phyloP scores from a whole-genome alignment of 2,329 filamentous ascomycete genomes.

The Diaporthe citrichinensis region DNA sequence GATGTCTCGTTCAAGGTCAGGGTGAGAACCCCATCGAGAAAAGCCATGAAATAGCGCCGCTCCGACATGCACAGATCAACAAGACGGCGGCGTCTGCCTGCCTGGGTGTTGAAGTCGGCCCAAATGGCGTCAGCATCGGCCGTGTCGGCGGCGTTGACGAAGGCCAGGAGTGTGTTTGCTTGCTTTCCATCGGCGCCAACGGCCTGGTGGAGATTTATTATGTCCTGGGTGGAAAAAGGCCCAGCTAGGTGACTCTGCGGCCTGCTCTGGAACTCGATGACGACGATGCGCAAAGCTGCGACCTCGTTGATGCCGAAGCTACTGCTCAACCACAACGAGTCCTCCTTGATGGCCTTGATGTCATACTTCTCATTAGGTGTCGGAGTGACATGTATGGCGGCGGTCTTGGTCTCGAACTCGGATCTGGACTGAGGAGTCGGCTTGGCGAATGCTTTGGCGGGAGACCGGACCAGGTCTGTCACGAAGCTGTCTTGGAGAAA shows the following conservation, averaged over 20 bases:
- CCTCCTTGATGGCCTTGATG: slow-evolving; percentile 84
- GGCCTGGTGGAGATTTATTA: slow-evolving; percentile 81
- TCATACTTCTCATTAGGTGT: slow-evolving; percentile 77
- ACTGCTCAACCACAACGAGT: slow-evolving; percentile 88
- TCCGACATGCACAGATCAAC: slow-evolving; percentile 81
- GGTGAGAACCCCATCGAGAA: slow-evolving; percentile 69
- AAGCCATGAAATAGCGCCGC: slow-evolving; percentile 76
- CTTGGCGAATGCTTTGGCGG: slow-evolving; percentile 76
- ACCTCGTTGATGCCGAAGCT: slow-evolving; percentile 84
- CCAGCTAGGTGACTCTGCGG: slow-evolving; percentile 79
- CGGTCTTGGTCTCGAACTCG: slow-evolving; percentile 86
- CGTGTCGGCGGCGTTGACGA: slow-evolving; percentile 62
- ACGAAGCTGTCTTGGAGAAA: slow-evolving; percentile 82
- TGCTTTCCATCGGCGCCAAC: slow-evolving; percentile 75
- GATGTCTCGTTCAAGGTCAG: slow-evolving; percentile 60
- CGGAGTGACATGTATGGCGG: slow-evolving; percentile 86
- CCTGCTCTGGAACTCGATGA: slow-evolving; percentile 88
- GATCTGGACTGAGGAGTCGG: slow-evolving; percentile 75
- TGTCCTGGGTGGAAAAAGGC: slow-evolving; percentile 83
- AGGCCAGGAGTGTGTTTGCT: slow-evolving; percentile 68
- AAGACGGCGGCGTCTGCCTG: slow-evolving; percentile 76
- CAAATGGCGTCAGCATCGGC: slow-evolving; percentile 69
- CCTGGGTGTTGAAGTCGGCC: slow-evolving; percentile 72
- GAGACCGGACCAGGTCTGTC: slow-evolving; percentile 76
- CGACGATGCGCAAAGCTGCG: slow-evolving; percentile 82